phyloP scores from a whole-genome alignment of 371 early-diverging fungal species.

The Mortierella polycephala region DNA sequence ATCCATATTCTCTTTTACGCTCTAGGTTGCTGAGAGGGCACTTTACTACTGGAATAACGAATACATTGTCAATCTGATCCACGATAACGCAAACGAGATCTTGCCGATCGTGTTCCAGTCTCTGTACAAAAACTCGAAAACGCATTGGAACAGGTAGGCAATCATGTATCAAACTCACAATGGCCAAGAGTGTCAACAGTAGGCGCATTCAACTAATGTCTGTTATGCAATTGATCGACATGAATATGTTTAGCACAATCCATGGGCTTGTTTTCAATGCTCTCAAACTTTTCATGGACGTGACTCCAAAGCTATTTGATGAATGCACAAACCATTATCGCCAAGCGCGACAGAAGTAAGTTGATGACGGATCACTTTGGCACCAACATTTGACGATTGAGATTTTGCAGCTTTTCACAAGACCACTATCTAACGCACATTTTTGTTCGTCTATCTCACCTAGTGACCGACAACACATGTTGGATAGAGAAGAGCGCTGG shows the following conservation, averaged over 20 bases:
- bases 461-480: slow-evolving; percentile 85
- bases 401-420: not conserved
- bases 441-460: not conserved
- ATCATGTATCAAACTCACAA: not conserved
- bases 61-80: slow-evolving; percentile 90
- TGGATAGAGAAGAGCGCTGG: slow-evolving; percentile 88
- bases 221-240: too few relatives aligned
- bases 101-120: slow-evolving; percentile 94
- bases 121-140: slow-evolving; percentile 87
- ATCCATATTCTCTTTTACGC: too few relatives aligned
- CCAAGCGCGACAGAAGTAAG: slow-evolving; percentile 80
- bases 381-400: too few relatives aligned
- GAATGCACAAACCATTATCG: slow-evolving; percentile 84
- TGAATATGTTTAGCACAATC: slow-evolving; percentile 86
- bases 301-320: slow-evolving; percentile 90
- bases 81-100: slow-evolving; percentile 84
- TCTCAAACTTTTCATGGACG: slow-evolving; percentile 89
- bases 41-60: slow-evolving; percentile 97
- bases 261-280: slow-evolving; percentile 95
- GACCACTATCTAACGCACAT: not conserved
- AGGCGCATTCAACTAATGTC: not conserved
- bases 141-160: slow-evolving; percentile 92
- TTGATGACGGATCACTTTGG: slow-evolving; percentile 1
- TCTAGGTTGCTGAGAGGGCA: slow-evolving; percentile 92
- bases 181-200: not conserved